These are phyloP conservation scores for Phialophora tarda DNA, from an alignment of 2,329 filamentous ascomycete species.

Conservation along the genomic window DNA sequence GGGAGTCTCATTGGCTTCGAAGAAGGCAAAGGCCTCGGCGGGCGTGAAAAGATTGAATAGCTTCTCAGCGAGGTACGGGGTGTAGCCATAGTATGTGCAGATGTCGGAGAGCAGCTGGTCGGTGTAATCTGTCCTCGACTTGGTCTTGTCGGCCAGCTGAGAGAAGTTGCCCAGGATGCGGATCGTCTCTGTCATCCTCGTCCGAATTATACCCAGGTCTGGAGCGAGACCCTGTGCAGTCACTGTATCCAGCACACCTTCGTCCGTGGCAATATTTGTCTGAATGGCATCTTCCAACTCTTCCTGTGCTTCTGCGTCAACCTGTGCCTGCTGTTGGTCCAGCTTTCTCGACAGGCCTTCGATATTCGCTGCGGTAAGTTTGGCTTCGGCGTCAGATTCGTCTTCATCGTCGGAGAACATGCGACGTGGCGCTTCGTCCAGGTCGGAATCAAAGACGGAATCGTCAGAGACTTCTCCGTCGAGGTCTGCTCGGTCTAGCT, in stretches of 20 bases:
- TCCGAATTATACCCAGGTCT: conserved; percentile 85
- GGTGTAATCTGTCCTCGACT: conserved; percentile 87
- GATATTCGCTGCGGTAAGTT: conserved; percentile 93
- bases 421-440: conserved; percentile 61
- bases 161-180: conserved; percentile 88
- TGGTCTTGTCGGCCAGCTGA: conserved; percentile 76
- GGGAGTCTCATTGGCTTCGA: conserved; percentile 96
- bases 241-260: conserved; percentile 66
- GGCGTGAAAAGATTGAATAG: conserved; percentile 91
- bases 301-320: conserved; percentile 80
- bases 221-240: conserved; percentile 75
- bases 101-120: conserved; percentile 86
- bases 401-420: conserved; percentile 97
- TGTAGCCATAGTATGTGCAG: conserved; percentile 96
- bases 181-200: conserved; percentile 89
- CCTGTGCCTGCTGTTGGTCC: conserved; percentile 75
- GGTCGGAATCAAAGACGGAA: conserved; percentile 73
- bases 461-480: conserved; percentile 58
- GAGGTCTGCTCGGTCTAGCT: conserved; percentile 42
- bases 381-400: conserved; percentile 84
- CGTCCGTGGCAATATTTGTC: conserved; percentile 87
- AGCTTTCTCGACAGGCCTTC: conserved; percentile 86
- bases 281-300: conserved; percentile 88
- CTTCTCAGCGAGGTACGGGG: conserved; percentile 92
- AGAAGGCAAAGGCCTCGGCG: conserved; percentile 94